These are phyloP conservation scores for Quercus engelmannii DNA, from an alignment of 306 rosid species.

Conservation along the genomic window DNA sequence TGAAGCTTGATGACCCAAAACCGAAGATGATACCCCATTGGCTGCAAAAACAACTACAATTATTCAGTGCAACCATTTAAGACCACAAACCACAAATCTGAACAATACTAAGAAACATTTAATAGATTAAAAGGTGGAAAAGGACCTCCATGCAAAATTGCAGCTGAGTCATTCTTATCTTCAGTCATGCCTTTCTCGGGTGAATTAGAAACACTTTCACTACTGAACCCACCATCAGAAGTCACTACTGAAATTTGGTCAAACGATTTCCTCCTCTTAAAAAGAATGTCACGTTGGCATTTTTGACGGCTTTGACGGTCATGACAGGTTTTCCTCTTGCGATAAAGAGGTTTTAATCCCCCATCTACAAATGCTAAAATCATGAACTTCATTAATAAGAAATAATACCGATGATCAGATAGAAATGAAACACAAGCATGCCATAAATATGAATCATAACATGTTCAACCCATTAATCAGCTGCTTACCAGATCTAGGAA, in stretches of 20 bases:
- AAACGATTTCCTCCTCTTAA: slow-evolving; percentile 63
- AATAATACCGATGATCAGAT: not conserved
- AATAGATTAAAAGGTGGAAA: not conserved
- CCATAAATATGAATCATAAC: not conserved
- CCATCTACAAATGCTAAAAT: slow-evolving; percentile 39
- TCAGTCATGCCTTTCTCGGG: slow-evolving; percentile 45
- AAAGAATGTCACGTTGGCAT: slow-evolving; percentile 38
- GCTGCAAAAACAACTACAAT: slow-evolving; percentile 31
- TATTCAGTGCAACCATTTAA: slow-evolving; percentile 4
- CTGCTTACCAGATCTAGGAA: slow-evolving; percentile 61
- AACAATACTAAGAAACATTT: slow-evolving; percentile 4
- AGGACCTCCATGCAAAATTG: slow-evolving; percentile 35
- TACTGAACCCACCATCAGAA: slow-evolving; percentile 71
- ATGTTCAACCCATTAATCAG: slow-evolving; percentile 6
- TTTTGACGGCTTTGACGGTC: slow-evolving; percentile 51
- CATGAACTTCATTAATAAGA: slow-evolving; percentile 3
- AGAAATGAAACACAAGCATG: not conserved
- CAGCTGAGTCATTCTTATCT: slow-evolving; percentile 35
- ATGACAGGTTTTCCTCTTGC: slow-evolving; percentile 61
- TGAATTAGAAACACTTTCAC: slow-evolving; percentile 74
- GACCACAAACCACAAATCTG: not conserved
- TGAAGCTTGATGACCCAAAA: slow-evolving; percentile 34
- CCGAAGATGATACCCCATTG: slow-evolving; percentile 33
- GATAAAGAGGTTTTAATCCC: slow-evolving; percentile 36
- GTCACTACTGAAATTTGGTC: slow-evolving; percentile 49